Evolutionary conservation across 176 grass and related monocot species (phyloP).

Genomic region (Oryza punctata): DNA sequence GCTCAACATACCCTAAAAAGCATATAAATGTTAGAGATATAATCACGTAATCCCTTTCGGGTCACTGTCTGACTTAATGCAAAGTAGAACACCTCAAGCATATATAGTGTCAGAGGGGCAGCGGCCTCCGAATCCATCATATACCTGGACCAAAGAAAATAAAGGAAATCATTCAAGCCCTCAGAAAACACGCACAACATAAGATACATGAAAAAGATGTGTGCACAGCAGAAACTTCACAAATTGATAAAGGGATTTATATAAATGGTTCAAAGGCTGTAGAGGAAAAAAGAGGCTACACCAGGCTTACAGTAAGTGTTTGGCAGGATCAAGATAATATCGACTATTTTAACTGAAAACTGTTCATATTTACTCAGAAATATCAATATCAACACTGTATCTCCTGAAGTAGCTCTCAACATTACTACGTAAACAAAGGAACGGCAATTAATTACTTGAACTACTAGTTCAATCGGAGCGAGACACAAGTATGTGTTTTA

Average conservation of each 20-base stretch:
- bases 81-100: slow-evolving; percentile 83
- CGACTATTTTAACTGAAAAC: background rate
- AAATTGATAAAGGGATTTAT: background rate
- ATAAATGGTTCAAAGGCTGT: background rate
- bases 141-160: slow-evolving; percentile 67
- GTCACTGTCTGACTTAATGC: slow-evolving; percentile 20
- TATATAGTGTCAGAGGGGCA: slow-evolving; percentile 91
- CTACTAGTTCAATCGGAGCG: background rate
- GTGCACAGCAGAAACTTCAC: background rate
- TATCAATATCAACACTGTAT: background rate
- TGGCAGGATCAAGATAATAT: background rate
- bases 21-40: slow-evolving; percentile 41
- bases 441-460: slow-evolving; percentile 3
- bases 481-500: background rate
- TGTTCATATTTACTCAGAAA: background rate
- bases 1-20: slow-evolving; percentile 83
- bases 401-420: slow-evolving; percentile 9
- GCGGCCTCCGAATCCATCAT: slow-evolving; percentile 88
- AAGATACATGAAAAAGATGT: background rate
- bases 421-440: background rate
- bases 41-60: background rate
- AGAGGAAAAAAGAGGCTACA: background rate
- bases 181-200: slow-evolving; percentile 7
- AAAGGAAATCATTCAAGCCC: slow-evolving; percentile 9
- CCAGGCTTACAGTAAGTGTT: background rate